These are phyloP conservation scores for Dothideomycetes sp. DNA, from an alignment of 2,329 filamentous ascomycete genomes.

Conservation along the genomic window DNA sequence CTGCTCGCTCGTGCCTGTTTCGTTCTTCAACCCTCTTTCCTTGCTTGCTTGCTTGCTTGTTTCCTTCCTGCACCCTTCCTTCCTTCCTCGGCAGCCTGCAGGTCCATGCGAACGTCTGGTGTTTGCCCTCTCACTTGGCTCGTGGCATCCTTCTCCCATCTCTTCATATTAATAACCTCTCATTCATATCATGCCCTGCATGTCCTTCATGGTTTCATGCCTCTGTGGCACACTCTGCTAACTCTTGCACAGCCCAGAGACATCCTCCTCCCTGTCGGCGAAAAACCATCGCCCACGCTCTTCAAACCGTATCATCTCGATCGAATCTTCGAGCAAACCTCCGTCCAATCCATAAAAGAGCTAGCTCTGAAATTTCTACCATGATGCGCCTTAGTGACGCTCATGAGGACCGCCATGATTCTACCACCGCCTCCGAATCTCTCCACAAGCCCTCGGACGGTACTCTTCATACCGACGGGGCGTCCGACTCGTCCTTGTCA, in stretches of 20 bases:
- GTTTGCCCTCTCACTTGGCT: no score
- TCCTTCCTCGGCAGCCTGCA: no score
- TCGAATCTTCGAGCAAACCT: neutral
- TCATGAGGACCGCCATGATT: conserved; percentile 25
- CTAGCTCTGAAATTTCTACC: conserved; percentile 38
- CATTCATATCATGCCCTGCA: neutral
- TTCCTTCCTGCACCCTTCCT: neutral
- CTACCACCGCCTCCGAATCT: conserved; percentile 34
- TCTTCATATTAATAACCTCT: no score
- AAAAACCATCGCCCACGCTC: conserved; percentile 9
- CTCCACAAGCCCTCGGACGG: conserved; percentile 47
- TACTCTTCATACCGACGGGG: conserved; percentile 55
- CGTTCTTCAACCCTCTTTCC: neutral
- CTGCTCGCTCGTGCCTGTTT: no score
- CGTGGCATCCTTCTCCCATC: no score
- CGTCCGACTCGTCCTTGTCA: conserved; percentile 50
- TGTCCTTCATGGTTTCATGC: neutral
- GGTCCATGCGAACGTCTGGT: conserved; percentile 2
- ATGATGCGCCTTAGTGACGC: conserved; percentile 21
- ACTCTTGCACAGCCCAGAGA: neutral
- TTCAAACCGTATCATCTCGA: neutral
- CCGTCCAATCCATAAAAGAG: conserved; percentile 36
- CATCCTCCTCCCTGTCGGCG: conserved; percentile 9
- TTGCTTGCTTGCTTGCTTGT: neutral
- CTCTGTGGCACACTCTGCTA: neutral